Percentiles rank a stretch among this genome's conserved stretches.
Evolutionary conservation across 2,329 filamentous ascomycete genomes (phyloP).

Genomic region (Stemphylium beticola): DNA sequence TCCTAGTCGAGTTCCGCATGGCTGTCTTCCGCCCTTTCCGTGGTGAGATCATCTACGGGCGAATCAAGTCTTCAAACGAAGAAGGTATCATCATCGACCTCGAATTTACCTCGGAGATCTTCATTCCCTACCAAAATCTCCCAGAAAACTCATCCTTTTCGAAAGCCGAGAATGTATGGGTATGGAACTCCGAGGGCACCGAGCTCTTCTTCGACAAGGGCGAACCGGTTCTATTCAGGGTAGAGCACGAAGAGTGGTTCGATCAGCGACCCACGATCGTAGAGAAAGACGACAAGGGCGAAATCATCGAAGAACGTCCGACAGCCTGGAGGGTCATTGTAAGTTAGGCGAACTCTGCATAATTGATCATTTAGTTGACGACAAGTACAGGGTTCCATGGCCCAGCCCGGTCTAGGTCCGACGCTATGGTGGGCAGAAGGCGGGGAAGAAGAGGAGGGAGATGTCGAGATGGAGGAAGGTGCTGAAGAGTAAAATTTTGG

Average conservation of each 20-base stretch:
- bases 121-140: slow-evolving; percentile 63
- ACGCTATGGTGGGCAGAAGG: slow-evolving; percentile 54
- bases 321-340: slow-evolving; percentile 73
- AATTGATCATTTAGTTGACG: slow-evolving; percentile 11
- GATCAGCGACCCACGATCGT: slow-evolving; percentile 85
- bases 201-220: slow-evolving; percentile 87
- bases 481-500: slow-evolving; percentile 22
- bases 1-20: slow-evolving; percentile 84
- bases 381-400: slow-evolving; percentile 52
- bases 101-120: slow-evolving; percentile 94
- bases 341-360: slow-evolving; percentile 16
- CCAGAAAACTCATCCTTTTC: slow-evolving; percentile 66
- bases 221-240: slow-evolving; percentile 84
- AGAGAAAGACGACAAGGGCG: slow-evolving; percentile 69
- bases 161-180: slow-evolving; percentile 78
- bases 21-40: slow-evolving; percentile 96
- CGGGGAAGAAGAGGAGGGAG: slow-evolving; percentile 34
- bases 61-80: slow-evolving; percentile 76
- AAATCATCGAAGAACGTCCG: slow-evolving; percentile 65
- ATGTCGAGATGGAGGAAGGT: slow-evolving; percentile 39
- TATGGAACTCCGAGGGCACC: slow-evolving; percentile 77
- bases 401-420: slow-evolving; percentile 55
- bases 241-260: slow-evolving; percentile 88
- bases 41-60: slow-evolving; percentile 85
- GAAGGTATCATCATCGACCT: slow-evolving; percentile 79